Percentiles rank a stretch among this genome's conserved stretches.
phyloP scores from a whole-genome alignment of 1,284 basidiomycete genomes.

The Apiotrichum sp. region DNA sequence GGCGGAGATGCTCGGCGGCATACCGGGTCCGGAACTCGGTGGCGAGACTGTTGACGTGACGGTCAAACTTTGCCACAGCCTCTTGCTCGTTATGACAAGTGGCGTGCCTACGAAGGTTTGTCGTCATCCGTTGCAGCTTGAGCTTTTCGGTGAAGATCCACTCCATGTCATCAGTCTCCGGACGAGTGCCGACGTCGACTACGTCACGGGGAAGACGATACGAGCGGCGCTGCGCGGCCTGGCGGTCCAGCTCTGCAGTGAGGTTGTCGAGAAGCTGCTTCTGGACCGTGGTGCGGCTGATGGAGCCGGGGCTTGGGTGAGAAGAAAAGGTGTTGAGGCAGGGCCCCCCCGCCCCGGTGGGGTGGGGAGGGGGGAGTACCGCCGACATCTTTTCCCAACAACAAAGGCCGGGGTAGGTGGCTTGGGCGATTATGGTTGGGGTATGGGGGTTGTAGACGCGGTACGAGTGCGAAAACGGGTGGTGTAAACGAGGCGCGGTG shows the following conservation, averaged over 20 bases:
- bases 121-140: background rate
- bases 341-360: background rate
- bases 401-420: background rate
- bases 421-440: background rate
- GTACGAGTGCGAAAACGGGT: background rate
- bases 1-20: background rate
- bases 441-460: background rate
- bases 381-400: constrained; percentile 1
- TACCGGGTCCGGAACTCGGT: constrained; percentile 3
- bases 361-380: constrained; percentile 2
- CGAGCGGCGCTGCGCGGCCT: background rate
- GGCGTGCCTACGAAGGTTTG: background rate
- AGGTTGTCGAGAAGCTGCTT: constrained; percentile 4
- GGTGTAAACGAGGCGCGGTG: no score
- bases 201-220: constrained; percentile 2
- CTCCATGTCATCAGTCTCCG: constrained; percentile 1
- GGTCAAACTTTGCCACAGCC: constrained; percentile 1
- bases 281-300: background rate
- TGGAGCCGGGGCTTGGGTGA: background rate
- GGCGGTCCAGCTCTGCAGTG: constrained; percentile 1
- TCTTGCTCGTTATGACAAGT: background rate
- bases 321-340: background rate
- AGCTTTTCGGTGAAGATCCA: background rate
- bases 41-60: background rate
- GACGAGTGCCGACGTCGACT: background rate